phyloP scores from a whole-genome alignment of 345 rosid species.

The Brassica napus region Da-Ae NC_063444.1:33380501-33381000 shows the following conservation, averaged over 20 bases:
- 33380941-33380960: neutral
- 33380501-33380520: neutral
- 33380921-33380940: neutral
- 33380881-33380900: neutral
- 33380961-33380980: neutral
- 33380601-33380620: neutral
- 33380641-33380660: neutral
- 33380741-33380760: neutral
- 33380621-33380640: neutral
- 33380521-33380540: neutral
- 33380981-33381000: neutral
- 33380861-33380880: neutral
- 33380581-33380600: neutral
- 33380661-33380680: conserved; percentile 1
- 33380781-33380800: neutral
- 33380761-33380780: neutral
- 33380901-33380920: neutral
- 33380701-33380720: neutral
- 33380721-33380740: conserved; percentile 7
- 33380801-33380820: neutral
- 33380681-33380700: neutral
- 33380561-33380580: neutral
- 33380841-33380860: neutral
- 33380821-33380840: neutral
- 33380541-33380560: conserved; percentile 5